Percentiles rank a stretch among this genome's conserved stretches.
These are phyloP conservation scores for Globisporangium mamillatum DNA, from an alignment of 352 stramenopile genomes.

Conservation along the genomic window DNA sequence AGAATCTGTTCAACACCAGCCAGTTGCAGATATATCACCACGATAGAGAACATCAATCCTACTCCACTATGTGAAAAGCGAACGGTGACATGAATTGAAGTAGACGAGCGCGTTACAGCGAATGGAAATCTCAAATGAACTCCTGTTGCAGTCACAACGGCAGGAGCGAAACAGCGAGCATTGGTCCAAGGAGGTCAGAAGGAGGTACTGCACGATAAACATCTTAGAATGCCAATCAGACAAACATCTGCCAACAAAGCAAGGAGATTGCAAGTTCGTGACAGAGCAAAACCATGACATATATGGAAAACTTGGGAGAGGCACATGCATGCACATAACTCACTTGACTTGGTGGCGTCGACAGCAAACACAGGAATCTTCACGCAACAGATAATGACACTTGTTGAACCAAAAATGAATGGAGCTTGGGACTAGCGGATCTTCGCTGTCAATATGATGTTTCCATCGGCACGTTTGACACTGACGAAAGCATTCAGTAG, in stretches of 20 bases:
- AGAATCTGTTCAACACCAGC: background rate
- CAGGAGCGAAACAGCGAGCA: too few species aligned
- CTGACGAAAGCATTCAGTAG: background rate
- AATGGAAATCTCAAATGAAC: too few species aligned
- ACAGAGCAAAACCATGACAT: too few species aligned
- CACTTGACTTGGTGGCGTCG: background rate
- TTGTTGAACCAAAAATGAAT: constrained; percentile 3
- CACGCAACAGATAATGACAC: background rate
- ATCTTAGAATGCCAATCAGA: too few species aligned
- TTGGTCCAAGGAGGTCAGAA: too few species aligned
- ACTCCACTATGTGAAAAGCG: background rate
- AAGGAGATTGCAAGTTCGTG: too few species aligned
- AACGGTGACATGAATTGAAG: background rate
- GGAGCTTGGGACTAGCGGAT: background rate
- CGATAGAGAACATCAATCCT: background rate
- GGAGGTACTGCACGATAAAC: too few species aligned
- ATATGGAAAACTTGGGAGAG: background rate
- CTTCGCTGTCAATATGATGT: background rate
- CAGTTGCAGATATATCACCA: background rate
- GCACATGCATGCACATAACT: background rate
- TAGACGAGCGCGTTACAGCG: background rate
- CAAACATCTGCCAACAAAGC: too few species aligned
- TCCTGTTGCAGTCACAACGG: too few species aligned
- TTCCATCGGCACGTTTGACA: background rate
- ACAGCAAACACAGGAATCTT: background rate